phyloP scores from a whole-genome alignment of 1,139 yeast genomes.

The Blastobotrys elegans region DNA sequence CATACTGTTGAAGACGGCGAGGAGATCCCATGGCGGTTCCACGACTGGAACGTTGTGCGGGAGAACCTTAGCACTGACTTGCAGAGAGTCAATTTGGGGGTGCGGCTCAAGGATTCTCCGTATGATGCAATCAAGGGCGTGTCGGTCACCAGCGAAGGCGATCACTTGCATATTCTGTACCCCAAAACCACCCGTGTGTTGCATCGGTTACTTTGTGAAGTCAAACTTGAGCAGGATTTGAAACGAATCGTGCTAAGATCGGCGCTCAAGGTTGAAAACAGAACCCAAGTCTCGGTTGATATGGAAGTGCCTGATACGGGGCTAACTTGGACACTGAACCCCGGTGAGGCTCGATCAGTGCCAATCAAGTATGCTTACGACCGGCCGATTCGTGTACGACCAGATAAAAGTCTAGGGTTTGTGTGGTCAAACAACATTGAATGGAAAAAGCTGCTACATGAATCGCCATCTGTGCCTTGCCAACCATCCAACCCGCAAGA shows the following conservation, averaged over 20 bases:
- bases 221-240: constrained; percentile 65
- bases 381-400: constrained; percentile 56
- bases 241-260: constrained; percentile 74
- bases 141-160: constrained; percentile 80
- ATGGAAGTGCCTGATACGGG: constrained; percentile 17
- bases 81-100: constrained; percentile 55
- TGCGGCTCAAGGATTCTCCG: constrained; percentile 51
- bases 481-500: constrained; percentile 32
- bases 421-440: constrained; percentile 62
- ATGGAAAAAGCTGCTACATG: constrained; percentile 62
- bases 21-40: constrained; percentile 80
- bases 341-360: constrained; percentile 56
- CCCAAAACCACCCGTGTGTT: constrained; percentile 66
- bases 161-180: constrained; percentile 59
- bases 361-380: constrained; percentile 69
- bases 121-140: constrained; percentile 52
- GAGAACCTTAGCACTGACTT: constrained; percentile 70
- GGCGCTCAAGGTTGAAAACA: constrained; percentile 64
- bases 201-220: constrained; percentile 68
- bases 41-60: constrained; percentile 85
- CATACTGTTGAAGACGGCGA: constrained; percentile 45
- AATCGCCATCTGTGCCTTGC: constrained; percentile 56
- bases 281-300: constrained; percentile 43
- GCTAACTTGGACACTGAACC: constrained; percentile 36
- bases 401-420: constrained; percentile 50